These are phyloP conservation scores for Cutaneotrichosporon cutaneum DNA, from an alignment of 1,284 basidiomycete species.

Conservation along the genomic window DNA sequence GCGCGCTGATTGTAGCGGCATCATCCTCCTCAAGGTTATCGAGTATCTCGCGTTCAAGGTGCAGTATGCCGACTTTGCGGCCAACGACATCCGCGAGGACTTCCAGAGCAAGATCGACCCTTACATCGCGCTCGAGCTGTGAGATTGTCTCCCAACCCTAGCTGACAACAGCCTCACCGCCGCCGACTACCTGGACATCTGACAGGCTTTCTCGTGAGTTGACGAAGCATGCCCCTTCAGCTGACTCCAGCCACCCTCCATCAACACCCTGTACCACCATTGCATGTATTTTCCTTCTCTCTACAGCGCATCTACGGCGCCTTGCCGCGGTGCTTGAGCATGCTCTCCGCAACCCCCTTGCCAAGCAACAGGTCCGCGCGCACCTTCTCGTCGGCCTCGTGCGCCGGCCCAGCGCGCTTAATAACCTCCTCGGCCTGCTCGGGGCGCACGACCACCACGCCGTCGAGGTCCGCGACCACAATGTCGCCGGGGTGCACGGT, in stretches of 20 bases:
- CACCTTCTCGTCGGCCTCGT: slow-evolving; percentile 69
- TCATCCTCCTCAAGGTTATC: slow-evolving; percentile 59
- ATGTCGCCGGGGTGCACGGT: slow-evolving; percentile 74
- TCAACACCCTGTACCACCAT: slow-evolving; percentile 16
- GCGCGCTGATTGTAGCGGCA: slow-evolving; percentile 39
- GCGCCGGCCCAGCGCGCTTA: slow-evolving; percentile 62
- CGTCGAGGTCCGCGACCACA: slow-evolving; percentile 83
- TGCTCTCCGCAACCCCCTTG: slow-evolving; percentile 70
- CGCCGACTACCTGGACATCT: slow-evolving; percentile 53
- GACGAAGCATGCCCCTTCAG: too few relatives aligned
- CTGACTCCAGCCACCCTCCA: too few relatives aligned
- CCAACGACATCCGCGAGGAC: slow-evolving; percentile 57
- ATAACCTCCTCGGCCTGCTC: slow-evolving; percentile 62
- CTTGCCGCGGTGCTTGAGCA: slow-evolving; percentile 59
- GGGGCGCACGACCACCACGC: slow-evolving; percentile 78
- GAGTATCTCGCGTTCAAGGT: slow-evolving; percentile 60
- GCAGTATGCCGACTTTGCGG: slow-evolving; percentile 53
- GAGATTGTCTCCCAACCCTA: slow-evolving; percentile 28
- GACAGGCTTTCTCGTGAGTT: too few relatives aligned
- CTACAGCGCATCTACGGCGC: slow-evolving; percentile 19
- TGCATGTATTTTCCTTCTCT: slow-evolving; percentile 6
- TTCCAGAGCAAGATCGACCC: slow-evolving; percentile 59
- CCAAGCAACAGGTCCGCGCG: slow-evolving; percentile 74
- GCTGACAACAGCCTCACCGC: slow-evolving; percentile 48
- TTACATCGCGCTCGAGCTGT: slow-evolving; percentile 61